Conservation (phyloP, 106 monocot genomes). For the Dioscorea alata region DNA sequence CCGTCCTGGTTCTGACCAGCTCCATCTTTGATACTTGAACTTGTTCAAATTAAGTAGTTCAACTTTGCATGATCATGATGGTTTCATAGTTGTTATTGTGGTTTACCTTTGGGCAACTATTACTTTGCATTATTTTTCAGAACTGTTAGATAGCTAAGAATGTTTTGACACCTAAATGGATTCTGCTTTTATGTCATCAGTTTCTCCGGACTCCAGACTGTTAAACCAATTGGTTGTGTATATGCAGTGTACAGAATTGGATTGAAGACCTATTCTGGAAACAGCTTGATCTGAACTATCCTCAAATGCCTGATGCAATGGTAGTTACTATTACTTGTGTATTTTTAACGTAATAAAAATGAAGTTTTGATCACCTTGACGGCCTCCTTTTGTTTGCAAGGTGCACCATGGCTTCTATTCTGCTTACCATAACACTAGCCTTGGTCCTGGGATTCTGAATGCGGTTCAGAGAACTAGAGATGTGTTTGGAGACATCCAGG, state of each 20-base stretch:
- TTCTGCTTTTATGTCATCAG: too few relatives aligned
- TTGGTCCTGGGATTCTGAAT: conserved; percentile 55
- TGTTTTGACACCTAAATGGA: too few relatives aligned
- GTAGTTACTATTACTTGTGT: conserved; percentile 21
- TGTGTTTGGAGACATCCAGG: conserved; percentile 52
- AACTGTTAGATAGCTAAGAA: too few relatives aligned
- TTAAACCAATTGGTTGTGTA: neutral
- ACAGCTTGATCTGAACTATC: conserved; percentile 88
- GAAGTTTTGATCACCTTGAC: neutral
- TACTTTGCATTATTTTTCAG: too few relatives aligned
- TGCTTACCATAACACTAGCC: conserved; percentile 87
- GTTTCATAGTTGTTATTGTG: too few relatives aligned
- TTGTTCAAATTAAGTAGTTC: too few relatives aligned
- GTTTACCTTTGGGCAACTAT: too few relatives aligned
- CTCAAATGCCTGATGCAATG: conserved; percentile 75
- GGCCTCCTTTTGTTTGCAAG: conserved; percentile 21
- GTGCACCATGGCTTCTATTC: conserved; percentile 94
- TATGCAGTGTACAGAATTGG: conserved; percentile 83
- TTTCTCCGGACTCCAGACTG: too few relatives aligned
- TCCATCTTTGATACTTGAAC: too few relatives aligned
- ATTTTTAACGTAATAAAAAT: neutral
- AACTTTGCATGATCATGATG: too few relatives aligned
- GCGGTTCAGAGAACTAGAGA: conserved; percentile 52
- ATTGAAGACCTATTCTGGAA: conserved; percentile 93
- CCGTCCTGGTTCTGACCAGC: too few relatives aligned